phyloP scores from a whole-genome alignment of 352 stramenopile species.

The Pythium biforme region DNA sequence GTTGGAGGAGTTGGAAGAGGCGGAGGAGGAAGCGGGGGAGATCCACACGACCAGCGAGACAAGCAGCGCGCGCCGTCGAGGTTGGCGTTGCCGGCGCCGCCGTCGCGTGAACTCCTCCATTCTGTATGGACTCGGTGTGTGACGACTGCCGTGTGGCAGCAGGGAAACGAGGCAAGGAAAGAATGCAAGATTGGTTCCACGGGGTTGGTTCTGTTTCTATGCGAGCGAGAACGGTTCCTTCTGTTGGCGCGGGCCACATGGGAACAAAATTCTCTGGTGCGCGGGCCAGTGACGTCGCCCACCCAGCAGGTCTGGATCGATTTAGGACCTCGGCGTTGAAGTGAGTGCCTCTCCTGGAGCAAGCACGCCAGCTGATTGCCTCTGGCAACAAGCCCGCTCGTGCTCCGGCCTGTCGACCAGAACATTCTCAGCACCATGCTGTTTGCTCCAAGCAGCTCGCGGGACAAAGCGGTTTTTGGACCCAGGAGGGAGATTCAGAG shows the following conservation, averaged over 20 bases:
- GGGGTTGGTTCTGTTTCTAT: neutral
- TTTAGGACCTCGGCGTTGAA: neutral
- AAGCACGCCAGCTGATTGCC: neutral
- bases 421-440: neutral
- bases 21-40: neutral
- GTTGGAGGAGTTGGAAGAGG: slow-evolving; percentile 5
- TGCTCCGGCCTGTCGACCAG: neutral
- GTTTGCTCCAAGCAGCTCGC: neutral
- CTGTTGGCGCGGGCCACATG: neutral
- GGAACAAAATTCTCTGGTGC: neutral
- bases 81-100: neutral
- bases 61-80: neutral
- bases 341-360: neutral
- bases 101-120: neutral
- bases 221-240: neutral
- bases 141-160: no score
- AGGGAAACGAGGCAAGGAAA: neutral
- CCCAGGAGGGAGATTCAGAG: neutral
- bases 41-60: neutral
- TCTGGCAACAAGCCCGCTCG: neutral
- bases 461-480: neutral
- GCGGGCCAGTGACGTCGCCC: neutral
- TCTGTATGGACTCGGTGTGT: neutral
- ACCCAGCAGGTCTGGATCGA: neutral
- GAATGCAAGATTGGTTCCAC: neutral